These are phyloP conservation scores for Hamamelis virginiana DNA, from an alignment of 164 flowering plant genomes.

Conservation along the genomic window DNA sequence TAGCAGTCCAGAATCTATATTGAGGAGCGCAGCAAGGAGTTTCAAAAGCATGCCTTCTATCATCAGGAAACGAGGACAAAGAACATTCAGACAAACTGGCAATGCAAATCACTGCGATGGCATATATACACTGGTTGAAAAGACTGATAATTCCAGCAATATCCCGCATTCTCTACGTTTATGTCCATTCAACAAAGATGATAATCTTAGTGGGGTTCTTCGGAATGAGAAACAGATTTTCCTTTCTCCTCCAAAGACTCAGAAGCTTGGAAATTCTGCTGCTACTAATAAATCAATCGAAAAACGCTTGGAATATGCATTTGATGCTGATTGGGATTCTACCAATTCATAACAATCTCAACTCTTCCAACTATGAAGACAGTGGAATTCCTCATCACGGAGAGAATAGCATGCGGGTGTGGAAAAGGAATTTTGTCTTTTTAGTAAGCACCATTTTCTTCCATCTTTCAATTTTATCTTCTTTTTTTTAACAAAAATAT, in stretches of 20 bases:
- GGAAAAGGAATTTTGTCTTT: no score
- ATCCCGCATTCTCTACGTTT: no score
- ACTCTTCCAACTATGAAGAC: neutral
- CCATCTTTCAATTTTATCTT: no score
- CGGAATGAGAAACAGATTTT: slow-evolving; percentile 22
- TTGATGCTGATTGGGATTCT: slow-evolving; percentile 31
- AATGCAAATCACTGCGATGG: slow-evolving; percentile 13
- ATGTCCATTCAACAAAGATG: no score
- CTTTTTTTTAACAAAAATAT: no score
- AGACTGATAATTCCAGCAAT: neutral
- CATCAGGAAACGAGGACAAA: slow-evolving; percentile 37
- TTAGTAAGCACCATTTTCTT: no score
- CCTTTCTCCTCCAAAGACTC: slow-evolving; percentile 18
- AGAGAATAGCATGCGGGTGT: no score
- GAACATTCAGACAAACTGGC: slow-evolving; percentile 1
- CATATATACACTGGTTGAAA: slow-evolving; percentile 8
- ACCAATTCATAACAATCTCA: neutral
- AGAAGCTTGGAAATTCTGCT: slow-evolving; percentile 5
- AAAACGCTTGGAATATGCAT: slow-evolving; percentile 29
- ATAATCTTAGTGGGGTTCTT: neutral
- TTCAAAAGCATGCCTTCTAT: slow-evolving; percentile 48
- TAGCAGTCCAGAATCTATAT: slow-evolving; percentile 36
- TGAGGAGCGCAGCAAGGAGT: slow-evolving; percentile 46
- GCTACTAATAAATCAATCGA: slow-evolving; percentile 26
- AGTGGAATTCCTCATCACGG: no score